Evolutionary conservation across 2,329 filamentous ascomycete species (phyloP).

Genomic region (Aspergillus nomiae): DNA sequence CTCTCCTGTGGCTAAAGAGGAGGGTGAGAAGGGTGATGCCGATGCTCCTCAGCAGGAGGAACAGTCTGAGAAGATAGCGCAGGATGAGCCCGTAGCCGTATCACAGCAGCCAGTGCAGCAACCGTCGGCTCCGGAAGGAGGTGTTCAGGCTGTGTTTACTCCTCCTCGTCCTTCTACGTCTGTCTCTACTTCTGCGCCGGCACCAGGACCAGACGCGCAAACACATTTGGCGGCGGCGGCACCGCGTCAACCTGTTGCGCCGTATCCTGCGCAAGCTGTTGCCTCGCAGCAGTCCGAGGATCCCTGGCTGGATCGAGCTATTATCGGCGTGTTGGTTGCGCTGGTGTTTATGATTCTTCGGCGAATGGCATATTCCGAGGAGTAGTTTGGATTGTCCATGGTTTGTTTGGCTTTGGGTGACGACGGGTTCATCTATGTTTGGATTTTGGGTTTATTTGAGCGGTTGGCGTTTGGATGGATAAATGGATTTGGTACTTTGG

Average conservation of each 20-base stretch:
- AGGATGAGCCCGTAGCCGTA: neutral
- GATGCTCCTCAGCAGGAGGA: neutral
- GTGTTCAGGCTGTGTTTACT: neutral
- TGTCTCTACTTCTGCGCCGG: constrained; percentile 3
- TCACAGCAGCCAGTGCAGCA: neutral
- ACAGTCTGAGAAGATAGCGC: neutral
- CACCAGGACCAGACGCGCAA: neutral
- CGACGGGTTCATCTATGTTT: neutral
- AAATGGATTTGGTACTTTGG: neutral
- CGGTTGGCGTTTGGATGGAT: neutral
- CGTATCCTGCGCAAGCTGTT: neutral
- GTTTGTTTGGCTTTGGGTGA: neutral
- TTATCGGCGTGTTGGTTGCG: constrained; percentile 70
- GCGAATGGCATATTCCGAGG: constrained; percentile 41
- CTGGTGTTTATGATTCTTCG: constrained; percentile 69
- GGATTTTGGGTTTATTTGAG: neutral
- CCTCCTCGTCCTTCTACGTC: neutral
- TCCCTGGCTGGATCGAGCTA: constrained; percentile 79
- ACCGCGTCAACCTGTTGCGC: neutral
- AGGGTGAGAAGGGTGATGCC: constrained; percentile 14
- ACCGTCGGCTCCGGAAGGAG: neutral
- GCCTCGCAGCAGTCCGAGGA: constrained; percentile 48
- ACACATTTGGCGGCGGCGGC: neutral
- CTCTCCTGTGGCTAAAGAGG: constrained; percentile 26
- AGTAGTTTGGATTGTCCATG: constrained; percentile 6